These are phyloP conservation scores for Helichrysum umbraculigerum DNA, from an alignment of 129 eudicot species.

Conservation along the genomic window DNA sequence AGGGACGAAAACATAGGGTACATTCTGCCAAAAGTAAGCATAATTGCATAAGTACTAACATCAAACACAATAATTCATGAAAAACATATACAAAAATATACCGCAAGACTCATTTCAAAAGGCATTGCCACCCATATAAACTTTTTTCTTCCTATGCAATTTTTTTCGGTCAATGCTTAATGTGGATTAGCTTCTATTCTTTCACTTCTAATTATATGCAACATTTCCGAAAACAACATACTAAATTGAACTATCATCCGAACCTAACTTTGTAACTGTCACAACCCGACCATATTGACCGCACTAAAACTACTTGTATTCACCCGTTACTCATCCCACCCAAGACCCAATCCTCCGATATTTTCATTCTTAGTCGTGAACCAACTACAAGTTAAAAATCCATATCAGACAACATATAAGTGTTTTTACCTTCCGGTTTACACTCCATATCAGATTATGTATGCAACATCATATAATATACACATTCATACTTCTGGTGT, in stretches of 20 bases:
- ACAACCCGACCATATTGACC: neutral
- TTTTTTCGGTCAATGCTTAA: neutral
- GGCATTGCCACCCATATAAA: too few species aligned
- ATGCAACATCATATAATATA: too few species aligned
- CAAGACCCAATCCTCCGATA: neutral
- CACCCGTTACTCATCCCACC: neutral
- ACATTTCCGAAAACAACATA: neutral
- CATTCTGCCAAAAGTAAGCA: constrained; percentile 42
- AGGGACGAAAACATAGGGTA: constrained; percentile 76
- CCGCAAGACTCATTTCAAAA: neutral
- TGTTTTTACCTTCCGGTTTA: neutral
- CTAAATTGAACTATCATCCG: neutral
- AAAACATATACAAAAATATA: neutral
- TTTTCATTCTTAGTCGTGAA: neutral
- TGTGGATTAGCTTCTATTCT: neutral
- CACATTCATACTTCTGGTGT: too few species aligned
- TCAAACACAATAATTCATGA: constrained; percentile 2
- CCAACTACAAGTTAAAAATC: neutral
- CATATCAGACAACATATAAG: constrained; percentile 4
- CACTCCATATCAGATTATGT: too few species aligned
- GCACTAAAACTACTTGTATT: neutral
- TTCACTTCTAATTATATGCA: neutral
- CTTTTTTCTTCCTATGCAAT: too few species aligned
- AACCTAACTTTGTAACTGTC: neutral
- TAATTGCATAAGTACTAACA: neutral